Evolutionary conservation across 441 rosid species (phyloP).

Genomic region (Bruguiera hainesii): DNA sequence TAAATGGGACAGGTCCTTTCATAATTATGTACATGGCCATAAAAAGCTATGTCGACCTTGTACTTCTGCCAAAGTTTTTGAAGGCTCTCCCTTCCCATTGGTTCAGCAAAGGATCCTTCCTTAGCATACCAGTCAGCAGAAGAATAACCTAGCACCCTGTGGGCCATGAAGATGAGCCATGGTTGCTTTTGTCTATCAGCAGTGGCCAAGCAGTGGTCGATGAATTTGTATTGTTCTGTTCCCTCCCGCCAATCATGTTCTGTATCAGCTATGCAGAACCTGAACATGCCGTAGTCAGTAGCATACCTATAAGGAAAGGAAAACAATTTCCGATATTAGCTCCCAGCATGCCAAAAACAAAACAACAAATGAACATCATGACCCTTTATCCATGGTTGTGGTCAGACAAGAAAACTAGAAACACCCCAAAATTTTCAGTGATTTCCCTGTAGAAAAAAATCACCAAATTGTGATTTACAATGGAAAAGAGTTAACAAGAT

Average conservation of each 20-base stretch:
- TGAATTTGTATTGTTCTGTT: constrained; percentile 71
- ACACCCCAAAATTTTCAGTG: neutral
- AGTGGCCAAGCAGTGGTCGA: constrained; percentile 68
- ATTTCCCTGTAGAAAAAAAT: neutral
- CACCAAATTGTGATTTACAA: neutral
- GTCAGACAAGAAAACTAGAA: neutral
- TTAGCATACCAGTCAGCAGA: constrained; percentile 51
- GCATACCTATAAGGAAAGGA: constrained; percentile 46
- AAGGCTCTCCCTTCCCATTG: constrained; percentile 81
- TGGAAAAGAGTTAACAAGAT: too few relatives aligned
- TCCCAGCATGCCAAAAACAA: neutral
- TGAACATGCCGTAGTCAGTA: constrained; percentile 84
- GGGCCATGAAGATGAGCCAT: constrained; percentile 85
- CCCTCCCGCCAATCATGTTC: constrained; percentile 94
- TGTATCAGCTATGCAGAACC: constrained; percentile 79
- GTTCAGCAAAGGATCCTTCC: constrained; percentile 72
- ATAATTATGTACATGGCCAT: constrained; percentile 79
- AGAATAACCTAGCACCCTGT: constrained; percentile 80
- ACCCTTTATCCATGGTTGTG: neutral
- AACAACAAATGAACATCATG: neutral
- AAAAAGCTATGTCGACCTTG: constrained; percentile 80
- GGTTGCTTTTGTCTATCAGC: constrained; percentile 79
- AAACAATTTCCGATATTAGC: constrained; percentile 5
- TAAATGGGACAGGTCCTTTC: constrained; percentile 89
- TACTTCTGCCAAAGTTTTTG: constrained; percentile 87